A percentile compares a stretch with the other conserved stretches of the same genome.
Evolutionary conservation across 179 eudicot species (phyloP).

Genomic region (Beta lomatogona): DNA sequence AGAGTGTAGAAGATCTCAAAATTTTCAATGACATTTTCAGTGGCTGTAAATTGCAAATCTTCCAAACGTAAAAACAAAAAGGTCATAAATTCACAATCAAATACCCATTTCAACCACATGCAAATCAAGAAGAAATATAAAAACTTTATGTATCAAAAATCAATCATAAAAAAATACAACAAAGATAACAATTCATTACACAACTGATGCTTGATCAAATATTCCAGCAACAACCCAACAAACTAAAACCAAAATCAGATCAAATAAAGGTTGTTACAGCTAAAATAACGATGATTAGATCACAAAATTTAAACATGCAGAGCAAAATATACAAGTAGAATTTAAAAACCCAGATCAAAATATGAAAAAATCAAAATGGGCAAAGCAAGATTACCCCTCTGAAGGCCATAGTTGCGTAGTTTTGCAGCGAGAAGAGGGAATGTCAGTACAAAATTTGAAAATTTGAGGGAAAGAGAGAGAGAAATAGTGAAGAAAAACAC

Average conservation of each 20-base stretch:
- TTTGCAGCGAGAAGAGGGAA: constrained; percentile 26
- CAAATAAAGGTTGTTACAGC: neutral
- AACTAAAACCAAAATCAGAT: neutral
- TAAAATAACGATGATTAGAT: neutral
- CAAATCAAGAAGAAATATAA: neutral
- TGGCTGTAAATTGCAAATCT: too few relatives aligned
- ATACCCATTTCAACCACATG: neutral
- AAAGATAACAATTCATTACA: neutral
- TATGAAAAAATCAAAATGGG: neutral
- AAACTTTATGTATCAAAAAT: neutral
- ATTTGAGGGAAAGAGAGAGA: neutral
- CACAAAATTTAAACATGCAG: constrained; percentile 12
- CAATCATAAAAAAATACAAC: neutral
- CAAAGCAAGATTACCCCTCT: constrained; percentile 41
- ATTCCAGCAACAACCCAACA: constrained; percentile 12
- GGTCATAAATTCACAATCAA: too few relatives aligned
- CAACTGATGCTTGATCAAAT: neutral
- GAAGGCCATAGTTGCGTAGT: constrained; percentile 52
- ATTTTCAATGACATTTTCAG: too few relatives aligned
- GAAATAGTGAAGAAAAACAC: neutral
- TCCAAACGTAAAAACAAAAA: too few relatives aligned
- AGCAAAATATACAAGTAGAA: neutral
- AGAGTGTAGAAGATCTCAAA: too few relatives aligned
- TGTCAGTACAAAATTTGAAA: neutral
- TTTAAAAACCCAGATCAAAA: neutral